Evolutionary conservation across 1,284 basidiomycete genomes (phyloP), one percentile per base, ranked within the genome.

Genomic region (Xerocomus nothofagi): DNA sequence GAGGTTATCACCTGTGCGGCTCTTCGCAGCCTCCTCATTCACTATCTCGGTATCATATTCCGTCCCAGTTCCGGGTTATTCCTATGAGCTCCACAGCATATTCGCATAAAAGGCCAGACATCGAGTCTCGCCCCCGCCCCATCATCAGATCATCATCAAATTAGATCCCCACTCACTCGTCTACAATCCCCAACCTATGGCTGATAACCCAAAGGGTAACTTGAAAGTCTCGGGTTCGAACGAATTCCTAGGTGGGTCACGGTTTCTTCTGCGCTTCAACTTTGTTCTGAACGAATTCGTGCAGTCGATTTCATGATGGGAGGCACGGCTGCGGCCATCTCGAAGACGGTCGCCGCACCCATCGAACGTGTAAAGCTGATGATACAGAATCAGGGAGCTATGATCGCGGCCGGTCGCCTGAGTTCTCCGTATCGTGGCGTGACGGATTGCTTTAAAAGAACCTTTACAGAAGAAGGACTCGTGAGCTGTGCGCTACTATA

Each of bases 311-410:
- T 77, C 63, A 65, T 77, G 68, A 76, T 76, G 75, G 76, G 75
- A 43, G 76, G 76, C 39, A 74, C 74, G 11, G 74, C 75, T 39
- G 74, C 74, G 26, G 67, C 80, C 54, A 82, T 85, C 67, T 80
- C 83, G 59, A 86, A 87, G 74, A 86, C 83, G 38, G 78, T 75
- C 49, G 84, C 84, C 34, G 85, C 84, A 52, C 84, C 85, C 63
- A 86, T 87, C 54, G 84, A 87, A 72, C 81, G 85, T 57, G 81
- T 86, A 67, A 87, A 80, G 72, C 68, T 86, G 57, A 71, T 85
- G 61, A 80, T 85, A 58, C 84, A 86, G 72, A 86, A 85, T 69
- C 84, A 86, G 71, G 80, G 71, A 18, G 69, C 71, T 12, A 73
- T 73, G 75, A 74, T 83, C 67, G 76, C 76, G 61, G 74, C 79